Evolutionary conservation across 148 eudicot genomes (phyloP).

Genomic region (Chenopodium formosanum): DNA sequence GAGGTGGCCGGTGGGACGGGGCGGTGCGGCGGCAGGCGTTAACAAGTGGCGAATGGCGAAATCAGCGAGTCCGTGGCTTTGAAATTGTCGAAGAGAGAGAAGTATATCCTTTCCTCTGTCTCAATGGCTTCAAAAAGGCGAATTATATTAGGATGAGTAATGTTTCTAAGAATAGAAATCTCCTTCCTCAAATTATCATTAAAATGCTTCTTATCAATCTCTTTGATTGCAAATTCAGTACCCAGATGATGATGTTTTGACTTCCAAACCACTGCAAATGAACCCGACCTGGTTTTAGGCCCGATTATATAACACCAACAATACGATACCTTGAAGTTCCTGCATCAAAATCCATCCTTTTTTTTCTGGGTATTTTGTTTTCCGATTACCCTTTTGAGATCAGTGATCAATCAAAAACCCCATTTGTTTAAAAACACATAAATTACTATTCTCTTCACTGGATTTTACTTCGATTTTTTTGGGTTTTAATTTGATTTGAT

Average conservation of each 20-base stretch:
- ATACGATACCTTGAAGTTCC: slow-evolving; percentile 24
- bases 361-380: not conserved
- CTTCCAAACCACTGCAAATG: slow-evolving; percentile 55
- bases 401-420: slow-evolving; percentile 10
- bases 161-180: slow-evolving; percentile 45
- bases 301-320: slow-evolving; percentile 44
- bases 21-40: too few species aligned
- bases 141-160: slow-evolving; percentile 49
- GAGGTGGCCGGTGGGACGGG: too few species aligned
- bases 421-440: not conserved
- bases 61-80: too few species aligned
- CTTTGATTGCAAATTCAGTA: slow-evolving; percentile 49
- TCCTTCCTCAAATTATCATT: slow-evolving; percentile 51
- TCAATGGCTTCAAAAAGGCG: slow-evolving; percentile 50
- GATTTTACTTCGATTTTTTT: not conserved
- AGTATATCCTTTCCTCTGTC: slow-evolving; percentile 47
- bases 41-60: too few species aligned
- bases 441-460: slow-evolving; percentile 12
- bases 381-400: slow-evolving; percentile 6
- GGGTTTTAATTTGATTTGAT: not conserved
- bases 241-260: slow-evolving; percentile 39
- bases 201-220: slow-evolving; percentile 55
- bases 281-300: slow-evolving; percentile 50
- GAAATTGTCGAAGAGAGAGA: not conserved
- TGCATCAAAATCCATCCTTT: slow-evolving; percentile 36